These are phyloP conservation scores for Pholiota molesta DNA, from an alignment of 768 basidiomycete species.

Conservation along the genomic window DNA sequence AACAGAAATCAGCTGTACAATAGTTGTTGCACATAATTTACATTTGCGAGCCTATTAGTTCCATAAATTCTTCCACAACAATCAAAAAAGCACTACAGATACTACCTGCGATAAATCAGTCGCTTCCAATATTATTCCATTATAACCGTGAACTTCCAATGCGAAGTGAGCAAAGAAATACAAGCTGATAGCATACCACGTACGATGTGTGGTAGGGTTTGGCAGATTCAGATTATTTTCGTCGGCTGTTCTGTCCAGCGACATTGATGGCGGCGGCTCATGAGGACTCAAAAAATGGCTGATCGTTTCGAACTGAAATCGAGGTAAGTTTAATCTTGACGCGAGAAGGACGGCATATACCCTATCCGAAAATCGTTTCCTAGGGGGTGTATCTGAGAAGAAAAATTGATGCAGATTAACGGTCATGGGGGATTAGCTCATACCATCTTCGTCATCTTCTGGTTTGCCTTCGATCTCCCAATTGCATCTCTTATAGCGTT, in stretches of 20 bases:
- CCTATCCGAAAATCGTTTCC: conserved; percentile 72
- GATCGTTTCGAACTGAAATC: conserved; percentile 70
- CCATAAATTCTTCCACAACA: not conserved
- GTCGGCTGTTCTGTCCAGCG: conserved; percentile 77
- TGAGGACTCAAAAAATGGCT: conserved; percentile 75
- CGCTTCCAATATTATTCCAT: conserved; percentile 81
- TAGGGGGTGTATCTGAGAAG: conserved; percentile 66
- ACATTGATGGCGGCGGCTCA: conserved; percentile 80
- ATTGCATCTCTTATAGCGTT: conserved; percentile 88
- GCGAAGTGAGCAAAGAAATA: conserved; percentile 16
- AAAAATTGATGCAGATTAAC: not conserved
- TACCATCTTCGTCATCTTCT: conserved; percentile 85
- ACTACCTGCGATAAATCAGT: conserved; percentile 79
- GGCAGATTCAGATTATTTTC: conserved; percentile 72
- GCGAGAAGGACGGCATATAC: conserved; percentile 34
- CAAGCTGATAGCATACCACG: conserved; percentile 30
- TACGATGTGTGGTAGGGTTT: conserved; percentile 66
- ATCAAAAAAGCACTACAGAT: conserved; percentile 67
- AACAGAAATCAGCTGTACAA: conserved; percentile 36
- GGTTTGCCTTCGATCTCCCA: conserved; percentile 85
- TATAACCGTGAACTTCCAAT: conserved; percentile 68
- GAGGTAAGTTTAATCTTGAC: conserved; percentile 1
- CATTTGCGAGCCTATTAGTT: not conserved
- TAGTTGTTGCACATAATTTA: conserved; percentile 5
- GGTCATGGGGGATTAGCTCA: conserved; percentile 6